Evolutionary conservation across 345 rosid genomes (phyloP), one percentile per base, ranked within the genome.

Genomic region (Mercurialis annua): DNA sequence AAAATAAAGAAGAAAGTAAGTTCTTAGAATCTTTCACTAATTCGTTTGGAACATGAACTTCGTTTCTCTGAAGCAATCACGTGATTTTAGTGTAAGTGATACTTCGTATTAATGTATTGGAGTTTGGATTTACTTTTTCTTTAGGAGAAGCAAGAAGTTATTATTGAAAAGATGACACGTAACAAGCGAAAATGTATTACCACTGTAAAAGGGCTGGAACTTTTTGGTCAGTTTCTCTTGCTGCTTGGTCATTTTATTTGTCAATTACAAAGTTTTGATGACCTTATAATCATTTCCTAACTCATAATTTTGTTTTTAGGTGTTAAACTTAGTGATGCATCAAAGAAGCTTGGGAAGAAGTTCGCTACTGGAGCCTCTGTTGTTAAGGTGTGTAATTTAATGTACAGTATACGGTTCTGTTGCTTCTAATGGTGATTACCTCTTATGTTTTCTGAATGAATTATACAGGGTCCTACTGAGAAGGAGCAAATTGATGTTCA

Each of bases 291-390:
- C 53, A 57, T 57, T 57, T 57, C 8, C 18, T 44, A 24, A 26
- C 38, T 46, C 10, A 1, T 43, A 15, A 18, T 12, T 26, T 30
- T 44, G 36, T 33, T 47, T 75, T 69, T 81, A 93, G 98, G 98
- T 59, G 76, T 93, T 71, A 93, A 93, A 83, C 88, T 93, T 29
- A 89, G 88, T 61, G 97, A 93, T 26, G 98, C 98, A 31, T 86
- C 97, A 3, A 93, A 93, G 77, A 93, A 86, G 74, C 90, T 93
- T 6, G 98, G 98, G 53, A 62, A 91, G 74, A 93, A 93, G 86
- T 93, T 90, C 77, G 97, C 97, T 53, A 93, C 98, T 10, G 97
- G 97, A 67, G 97, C 98, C 53, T 93, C 98, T 15, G 97, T 90
- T 71, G 96, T 93, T 57, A 93, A 93, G 98, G 98, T 93, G 38